Evolutionary conservation across 1,284 basidiomycete genomes (phyloP).

Genomic region (Cryptococcus maquisensis): DNA sequence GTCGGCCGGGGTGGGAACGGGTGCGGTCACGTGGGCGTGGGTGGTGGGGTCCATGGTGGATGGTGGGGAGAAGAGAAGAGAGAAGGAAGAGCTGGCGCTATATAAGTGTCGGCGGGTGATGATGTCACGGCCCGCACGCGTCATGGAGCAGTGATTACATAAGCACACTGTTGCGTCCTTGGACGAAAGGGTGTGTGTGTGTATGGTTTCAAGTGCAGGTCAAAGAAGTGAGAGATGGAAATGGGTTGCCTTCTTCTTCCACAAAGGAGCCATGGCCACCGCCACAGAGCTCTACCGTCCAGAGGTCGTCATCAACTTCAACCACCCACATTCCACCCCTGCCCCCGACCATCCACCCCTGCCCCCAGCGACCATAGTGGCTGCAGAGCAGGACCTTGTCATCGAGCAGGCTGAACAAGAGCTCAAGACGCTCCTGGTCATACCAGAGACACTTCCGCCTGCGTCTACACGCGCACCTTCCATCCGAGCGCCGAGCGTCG

Average conservation of each 20-base stretch:
- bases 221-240: not conserved
- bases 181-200: not conserved
- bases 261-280: not conserved
- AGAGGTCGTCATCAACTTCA: slow-evolving; percentile 27
- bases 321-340: slow-evolving; percentile 13
- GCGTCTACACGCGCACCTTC: not conserved
- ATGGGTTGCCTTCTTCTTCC: not conserved
- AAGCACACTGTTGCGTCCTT: no score
- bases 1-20: slow-evolving; percentile 2
- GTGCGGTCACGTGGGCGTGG: slow-evolving; percentile 1
- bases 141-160: no score
- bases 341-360: slow-evolving; percentile 8
- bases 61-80: not conserved
- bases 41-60: slow-evolving; percentile 11
- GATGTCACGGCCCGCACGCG: no score
- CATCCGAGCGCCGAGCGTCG: slow-evolving; percentile 1
- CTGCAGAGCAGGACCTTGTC: no score
- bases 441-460: slow-evolving; percentile 3
- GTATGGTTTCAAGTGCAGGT: not conserved
- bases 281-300: slow-evolving; percentile 10
- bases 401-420: not conserved
- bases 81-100: no score
- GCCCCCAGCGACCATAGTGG: slow-evolving; percentile 1
- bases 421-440: slow-evolving; percentile 7
- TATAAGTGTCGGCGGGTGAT: no score